These are phyloP conservation scores for Podaxis carcinomalis DNA, from an alignment of 768 basidiomycete genomes.

Conservation along the genomic window DNA sequence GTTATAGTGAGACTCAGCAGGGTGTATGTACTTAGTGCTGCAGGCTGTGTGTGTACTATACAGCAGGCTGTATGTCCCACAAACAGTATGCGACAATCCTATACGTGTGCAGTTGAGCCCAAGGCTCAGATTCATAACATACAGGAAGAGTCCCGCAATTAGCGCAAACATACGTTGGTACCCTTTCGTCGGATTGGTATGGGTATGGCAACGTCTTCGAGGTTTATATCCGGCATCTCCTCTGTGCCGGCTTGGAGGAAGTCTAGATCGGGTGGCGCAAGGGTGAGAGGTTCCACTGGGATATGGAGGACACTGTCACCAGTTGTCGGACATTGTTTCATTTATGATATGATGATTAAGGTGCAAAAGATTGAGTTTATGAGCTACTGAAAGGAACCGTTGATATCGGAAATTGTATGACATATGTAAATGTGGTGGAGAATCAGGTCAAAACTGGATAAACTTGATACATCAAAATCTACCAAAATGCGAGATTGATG, in stretches of 20 bases:
- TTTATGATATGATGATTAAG: not conserved
- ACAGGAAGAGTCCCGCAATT: not conserved
- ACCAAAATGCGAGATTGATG: not conserved
- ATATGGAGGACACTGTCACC: not conserved
- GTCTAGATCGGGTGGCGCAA: not conserved
- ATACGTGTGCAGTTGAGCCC: too few species aligned
- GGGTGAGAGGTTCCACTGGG: not conserved
- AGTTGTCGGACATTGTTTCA: not conserved
- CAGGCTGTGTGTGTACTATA: too few species aligned
- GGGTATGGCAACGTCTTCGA: conserved; percentile 1
- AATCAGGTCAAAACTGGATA: not conserved
- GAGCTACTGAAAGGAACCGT: not conserved
- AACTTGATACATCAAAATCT: not conserved
- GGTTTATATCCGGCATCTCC: not conserved
- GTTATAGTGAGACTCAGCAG: too few species aligned
- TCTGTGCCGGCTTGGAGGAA: not conserved
- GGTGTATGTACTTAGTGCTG: too few species aligned
- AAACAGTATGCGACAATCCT: too few species aligned
- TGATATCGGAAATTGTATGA: not conserved
- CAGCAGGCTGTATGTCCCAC: too few species aligned
- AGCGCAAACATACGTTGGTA: not conserved
- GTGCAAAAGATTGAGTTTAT: not conserved
- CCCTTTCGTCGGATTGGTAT: not conserved
- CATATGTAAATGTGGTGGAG: not conserved
- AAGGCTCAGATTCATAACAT: not conserved